These are phyloP conservation scores for Simmondsia chinensis DNA, from an alignment of 148 eudicot genomes.

Conservation along the genomic window DNA sequence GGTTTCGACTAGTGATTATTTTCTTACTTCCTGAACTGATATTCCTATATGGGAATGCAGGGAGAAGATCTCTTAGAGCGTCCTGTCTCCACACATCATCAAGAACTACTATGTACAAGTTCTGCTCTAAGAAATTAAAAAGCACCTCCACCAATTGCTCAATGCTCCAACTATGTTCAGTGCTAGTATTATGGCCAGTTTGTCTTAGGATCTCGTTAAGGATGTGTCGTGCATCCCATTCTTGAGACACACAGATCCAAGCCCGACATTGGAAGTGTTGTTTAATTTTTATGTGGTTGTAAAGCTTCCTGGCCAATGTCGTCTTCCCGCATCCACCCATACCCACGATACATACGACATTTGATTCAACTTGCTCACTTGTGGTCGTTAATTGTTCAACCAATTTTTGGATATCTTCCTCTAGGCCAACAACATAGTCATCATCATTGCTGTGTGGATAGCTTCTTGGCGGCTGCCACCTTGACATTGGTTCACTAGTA, in stretches of 20 bases:
- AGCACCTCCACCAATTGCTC: background rate
- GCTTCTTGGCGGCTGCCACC: background rate
- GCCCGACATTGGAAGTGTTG: background rate
- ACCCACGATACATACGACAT: background rate
- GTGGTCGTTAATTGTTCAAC: background rate
- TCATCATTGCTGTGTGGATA: slow-evolving; percentile 1
- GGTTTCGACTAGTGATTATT: slow-evolving; percentile 2
- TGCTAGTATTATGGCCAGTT: background rate
- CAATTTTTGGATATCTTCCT: background rate
- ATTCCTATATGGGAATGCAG: slow-evolving; percentile 3
- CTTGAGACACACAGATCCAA: background rate
- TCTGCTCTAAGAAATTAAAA: background rate
- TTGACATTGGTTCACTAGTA: too few species aligned
- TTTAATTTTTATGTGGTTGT: background rate
- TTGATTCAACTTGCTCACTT: background rate
- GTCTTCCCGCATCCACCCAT: slow-evolving; percentile 1
- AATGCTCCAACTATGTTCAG: background rate
- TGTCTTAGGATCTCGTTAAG: background rate
- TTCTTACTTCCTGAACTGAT: slow-evolving; percentile 10
- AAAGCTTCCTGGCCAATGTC: background rate
- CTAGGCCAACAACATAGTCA: slow-evolving; percentile 6
- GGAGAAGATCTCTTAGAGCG: background rate
- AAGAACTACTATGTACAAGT: slow-evolving; percentile 6
- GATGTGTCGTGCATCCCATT: background rate
- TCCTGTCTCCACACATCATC: slow-evolving; percentile 9